Evolutionary conservation across 345 rosid genomes (phyloP).

Genomic region (Carallia brachiata): DNA sequence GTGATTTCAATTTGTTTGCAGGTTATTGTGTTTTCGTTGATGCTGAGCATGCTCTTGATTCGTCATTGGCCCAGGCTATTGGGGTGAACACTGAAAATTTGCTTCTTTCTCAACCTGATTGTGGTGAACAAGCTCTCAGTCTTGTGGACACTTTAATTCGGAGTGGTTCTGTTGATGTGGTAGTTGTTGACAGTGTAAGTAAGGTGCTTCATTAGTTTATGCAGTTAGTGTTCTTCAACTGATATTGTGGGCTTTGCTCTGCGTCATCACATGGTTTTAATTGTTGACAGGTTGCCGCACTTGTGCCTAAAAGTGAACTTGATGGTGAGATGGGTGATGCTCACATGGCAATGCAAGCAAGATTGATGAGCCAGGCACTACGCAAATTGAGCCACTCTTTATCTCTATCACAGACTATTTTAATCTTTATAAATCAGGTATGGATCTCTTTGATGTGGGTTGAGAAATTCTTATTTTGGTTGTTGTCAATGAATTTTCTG

Average conservation of each 20-base stretch:
- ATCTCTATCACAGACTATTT: constrained; percentile 72
- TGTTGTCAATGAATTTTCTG: not conserved
- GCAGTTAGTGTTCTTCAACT: not conserved
- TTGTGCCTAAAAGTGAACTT: constrained; percentile 96
- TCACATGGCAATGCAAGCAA: constrained; percentile 99
- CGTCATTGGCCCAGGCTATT: constrained; percentile 71
- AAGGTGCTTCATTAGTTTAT: constrained; percentile 11
- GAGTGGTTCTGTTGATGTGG: constrained; percentile 94
- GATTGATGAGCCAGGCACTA: constrained; percentile 98
- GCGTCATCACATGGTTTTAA: constrained; percentile 6
- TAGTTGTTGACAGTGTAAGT: constrained; percentile 98
- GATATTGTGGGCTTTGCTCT: not conserved
- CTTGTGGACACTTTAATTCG: constrained; percentile 87
- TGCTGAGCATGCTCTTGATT: constrained; percentile 99
- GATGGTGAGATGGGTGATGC: constrained; percentile 99
- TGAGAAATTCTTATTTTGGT: not conserved
- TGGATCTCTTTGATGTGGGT: not conserved
- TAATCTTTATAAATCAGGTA: constrained; percentile 88
- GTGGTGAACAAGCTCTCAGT: constrained; percentile 98
- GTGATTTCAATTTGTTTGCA: constrained; percentile 28
- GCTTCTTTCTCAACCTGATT: constrained; percentile 95
- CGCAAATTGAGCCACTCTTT: constrained; percentile 94
- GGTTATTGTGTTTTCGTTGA: constrained; percentile 93
- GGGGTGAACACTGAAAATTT: constrained; percentile 92
- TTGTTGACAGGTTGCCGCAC: constrained; percentile 84